Evolutionary conservation across 1,284 basidiomycete species (phyloP).

Genomic region (Papiliotrema flavescens): DNA sequence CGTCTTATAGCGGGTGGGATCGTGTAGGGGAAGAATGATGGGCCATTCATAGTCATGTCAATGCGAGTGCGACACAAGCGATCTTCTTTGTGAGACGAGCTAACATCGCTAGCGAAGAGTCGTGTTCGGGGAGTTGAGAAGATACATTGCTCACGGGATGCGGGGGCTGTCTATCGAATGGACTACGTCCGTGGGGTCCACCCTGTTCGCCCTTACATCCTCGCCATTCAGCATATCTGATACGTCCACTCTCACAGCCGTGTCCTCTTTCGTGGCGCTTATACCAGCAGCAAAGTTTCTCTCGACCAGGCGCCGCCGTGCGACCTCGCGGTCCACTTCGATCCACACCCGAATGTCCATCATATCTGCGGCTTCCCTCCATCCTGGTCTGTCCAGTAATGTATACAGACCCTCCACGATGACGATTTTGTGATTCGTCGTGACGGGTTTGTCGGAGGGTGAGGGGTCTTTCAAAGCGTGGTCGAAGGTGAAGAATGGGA

Average conservation of each 20-base stretch:
- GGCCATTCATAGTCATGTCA: too few species aligned
- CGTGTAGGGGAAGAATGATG: too few species aligned
- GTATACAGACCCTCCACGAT: slow-evolving; percentile 82
- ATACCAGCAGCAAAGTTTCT: slow-evolving; percentile 40
- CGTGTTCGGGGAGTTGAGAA: too few species aligned
- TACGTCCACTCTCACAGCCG: slow-evolving; percentile 15
- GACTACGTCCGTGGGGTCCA: slow-evolving; percentile 18
- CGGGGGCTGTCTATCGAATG: not conserved
- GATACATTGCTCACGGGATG: too few species aligned
- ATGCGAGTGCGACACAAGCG: too few species aligned
- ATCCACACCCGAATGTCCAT: slow-evolving; percentile 80
- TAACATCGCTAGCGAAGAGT: too few species aligned
- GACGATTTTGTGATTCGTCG: slow-evolving; percentile 65
- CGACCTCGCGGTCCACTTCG: slow-evolving; percentile 60
- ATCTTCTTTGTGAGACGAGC: too few species aligned
- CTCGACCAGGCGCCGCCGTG: slow-evolving; percentile 62
- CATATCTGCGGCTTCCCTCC: slow-evolving; percentile 62
- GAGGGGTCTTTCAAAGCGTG: slow-evolving; percentile 54
- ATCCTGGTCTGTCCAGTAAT: slow-evolving; percentile 66
- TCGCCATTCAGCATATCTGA: slow-evolving; percentile 28
- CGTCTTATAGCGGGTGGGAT: too few species aligned
- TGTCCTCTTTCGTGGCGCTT: slow-evolving; percentile 1
- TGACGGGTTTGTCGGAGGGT: slow-evolving; percentile 54
- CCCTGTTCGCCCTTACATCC: slow-evolving; percentile 13
- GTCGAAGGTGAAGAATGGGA: slow-evolving; percentile 50